phyloP scores from a whole-genome alignment of 2,329 filamentous ascomycete species.

The Macrophomina phaseolina region DNA sequence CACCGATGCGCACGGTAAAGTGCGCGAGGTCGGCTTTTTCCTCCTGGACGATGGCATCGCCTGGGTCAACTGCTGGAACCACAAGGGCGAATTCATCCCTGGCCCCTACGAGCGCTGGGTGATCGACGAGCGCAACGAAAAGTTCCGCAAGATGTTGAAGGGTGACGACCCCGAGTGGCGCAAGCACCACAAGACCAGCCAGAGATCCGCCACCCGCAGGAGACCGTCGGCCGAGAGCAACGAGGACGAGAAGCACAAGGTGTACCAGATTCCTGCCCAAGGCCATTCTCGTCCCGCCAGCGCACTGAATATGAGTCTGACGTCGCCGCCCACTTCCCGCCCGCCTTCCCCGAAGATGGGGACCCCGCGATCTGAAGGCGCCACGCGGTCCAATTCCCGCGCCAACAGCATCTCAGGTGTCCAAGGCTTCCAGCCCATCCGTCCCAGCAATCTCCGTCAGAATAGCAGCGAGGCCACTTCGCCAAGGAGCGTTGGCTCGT shows the following conservation, averaged over 20 bases:
- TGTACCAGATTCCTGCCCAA: constrained; percentile 7
- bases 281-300: constrained; percentile 24
- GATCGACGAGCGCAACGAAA: constrained; percentile 48
- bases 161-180: constrained; percentile 44
- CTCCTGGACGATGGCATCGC: constrained; percentile 55
- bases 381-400: constrained; percentile 34
- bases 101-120: constrained; percentile 58
- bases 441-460: constrained; percentile 15
- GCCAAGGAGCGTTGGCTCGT: background rate
- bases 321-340: constrained; percentile 10
- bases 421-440: background rate
- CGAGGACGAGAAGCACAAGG: constrained; percentile 17
- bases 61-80: constrained; percentile 59
- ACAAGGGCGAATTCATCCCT: constrained; percentile 56
- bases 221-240: constrained; percentile 12
- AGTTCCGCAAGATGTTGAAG: constrained; percentile 47
- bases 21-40: constrained; percentile 54
- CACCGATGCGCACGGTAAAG: constrained; percentile 45
- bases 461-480: constrained; percentile 3
- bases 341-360: constrained; percentile 7
- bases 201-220: background rate
- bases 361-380: constrained; percentile 16
- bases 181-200: constrained; percentile 10
- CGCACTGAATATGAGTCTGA: constrained; percentile 12
- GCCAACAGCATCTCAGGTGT: constrained; percentile 32